phyloP scores from a whole-genome alignment of 2,329 filamentous ascomycete species.

The Dactylonectria estremocensis region DNA sequence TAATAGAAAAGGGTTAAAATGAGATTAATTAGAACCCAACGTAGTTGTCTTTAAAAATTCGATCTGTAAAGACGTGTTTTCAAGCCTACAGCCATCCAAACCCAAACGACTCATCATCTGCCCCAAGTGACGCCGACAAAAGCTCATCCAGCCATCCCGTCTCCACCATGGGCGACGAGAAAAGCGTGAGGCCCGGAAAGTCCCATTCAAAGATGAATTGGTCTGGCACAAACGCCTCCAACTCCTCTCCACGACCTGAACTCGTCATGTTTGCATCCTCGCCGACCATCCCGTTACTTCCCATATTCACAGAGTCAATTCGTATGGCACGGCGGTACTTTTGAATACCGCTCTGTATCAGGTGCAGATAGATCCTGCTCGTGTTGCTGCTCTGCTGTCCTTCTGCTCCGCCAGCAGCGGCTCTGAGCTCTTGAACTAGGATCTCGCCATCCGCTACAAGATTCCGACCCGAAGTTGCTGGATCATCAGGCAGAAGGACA shows the following conservation, averaged over 20 bases:
- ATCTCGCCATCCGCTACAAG: neutral
- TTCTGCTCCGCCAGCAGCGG: no score
- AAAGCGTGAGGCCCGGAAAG: neutral
- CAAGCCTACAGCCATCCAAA: no score
- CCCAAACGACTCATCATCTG: neutral
- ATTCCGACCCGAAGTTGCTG: neutral
- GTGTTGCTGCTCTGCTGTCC: neutral
- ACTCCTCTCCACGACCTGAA: neutral
- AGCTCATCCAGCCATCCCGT: neutral
- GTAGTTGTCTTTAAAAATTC: no score
- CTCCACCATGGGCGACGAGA: neutral
- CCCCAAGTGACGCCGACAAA: neutral
- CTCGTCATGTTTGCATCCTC: neutral
- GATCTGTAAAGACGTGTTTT: no score
- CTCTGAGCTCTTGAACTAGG: neutral
- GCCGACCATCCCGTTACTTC: neutral
- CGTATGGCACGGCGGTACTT: neutral
- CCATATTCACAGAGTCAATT: no score
- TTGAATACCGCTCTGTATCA: neutral
- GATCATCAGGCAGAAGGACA: neutral
- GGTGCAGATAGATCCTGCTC: neutral
- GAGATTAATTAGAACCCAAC: no score
- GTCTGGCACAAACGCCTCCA: conserved; percentile 2
- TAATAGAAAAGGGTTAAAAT: no score
- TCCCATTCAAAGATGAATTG: conserved; percentile 8